Percentiles rank a stretch among this genome's conserved stretches.
Conservation (phyloP, 1,139 yeast genomes). For the Nakaseomyces sp. region DNA sequence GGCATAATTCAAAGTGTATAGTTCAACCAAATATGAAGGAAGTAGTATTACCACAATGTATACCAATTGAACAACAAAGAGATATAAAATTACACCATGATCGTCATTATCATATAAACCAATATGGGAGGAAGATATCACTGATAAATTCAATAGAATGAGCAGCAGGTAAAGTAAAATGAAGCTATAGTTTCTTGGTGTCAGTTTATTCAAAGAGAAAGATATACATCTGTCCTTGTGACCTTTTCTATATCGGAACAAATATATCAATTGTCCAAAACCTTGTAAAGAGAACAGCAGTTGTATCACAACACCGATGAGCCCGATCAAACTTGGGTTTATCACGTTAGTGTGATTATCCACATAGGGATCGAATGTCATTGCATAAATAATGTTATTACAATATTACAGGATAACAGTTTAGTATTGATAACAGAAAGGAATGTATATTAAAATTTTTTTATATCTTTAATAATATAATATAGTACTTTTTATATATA, state of each 20-base stretch:
- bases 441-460: conserved; percentile 2
- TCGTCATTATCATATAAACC: background rate
- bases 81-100: background rate
- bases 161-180: background rate
- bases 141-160: no score
- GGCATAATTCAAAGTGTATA: conserved; percentile 3
- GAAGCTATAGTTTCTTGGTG: background rate
- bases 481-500: no score
- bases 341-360: conserved; percentile 40
- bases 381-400: no score
- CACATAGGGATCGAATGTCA: conserved; percentile 20
- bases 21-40: background rate
- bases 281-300: conserved; percentile 21
- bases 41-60: background rate
- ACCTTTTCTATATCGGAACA: background rate
- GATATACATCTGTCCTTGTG: background rate
- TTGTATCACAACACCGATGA: conserved; percentile 18
- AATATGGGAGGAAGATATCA: background rate
- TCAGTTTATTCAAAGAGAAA: background rate
- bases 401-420: no score
- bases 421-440: background rate
- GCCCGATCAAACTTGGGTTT: conserved; percentile 47
- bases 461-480: background rate
- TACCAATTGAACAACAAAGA: background rate
- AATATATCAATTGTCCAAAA: conserved; percentile 23